These are phyloP conservation scores for Apophysomyces trapeziformis DNA, from an alignment of 371 early-diverging fungal species.

Conservation along the genomic window DNA sequence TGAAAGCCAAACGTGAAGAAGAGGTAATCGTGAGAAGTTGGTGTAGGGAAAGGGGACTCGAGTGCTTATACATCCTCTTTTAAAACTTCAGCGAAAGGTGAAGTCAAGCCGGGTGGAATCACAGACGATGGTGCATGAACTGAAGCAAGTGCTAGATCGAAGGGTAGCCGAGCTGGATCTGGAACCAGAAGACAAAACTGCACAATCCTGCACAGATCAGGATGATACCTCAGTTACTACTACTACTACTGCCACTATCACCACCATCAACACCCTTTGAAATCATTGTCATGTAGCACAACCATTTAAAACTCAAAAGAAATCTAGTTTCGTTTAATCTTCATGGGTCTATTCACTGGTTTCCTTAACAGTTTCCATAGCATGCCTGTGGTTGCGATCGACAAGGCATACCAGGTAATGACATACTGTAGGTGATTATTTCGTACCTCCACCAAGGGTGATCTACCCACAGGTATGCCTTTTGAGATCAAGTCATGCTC, in stretches of 20 bases:
- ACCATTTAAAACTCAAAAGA: not conserved
- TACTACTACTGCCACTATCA: not conserved
- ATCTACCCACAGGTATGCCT: slow-evolving; percentile 76
- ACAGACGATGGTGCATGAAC: slow-evolving; percentile 65
- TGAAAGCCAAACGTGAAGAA: slow-evolving; percentile 52
- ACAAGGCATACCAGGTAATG: slow-evolving; percentile 85
- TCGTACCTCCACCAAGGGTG: slow-evolving; percentile 72
- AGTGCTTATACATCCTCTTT: not conserved
- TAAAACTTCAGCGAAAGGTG: slow-evolving; percentile 32
- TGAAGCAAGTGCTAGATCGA: slow-evolving; percentile 64
- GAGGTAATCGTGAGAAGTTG: slow-evolving; percentile 35
- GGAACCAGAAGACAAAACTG: slow-evolving; percentile 9
- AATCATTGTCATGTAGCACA: not conserved
- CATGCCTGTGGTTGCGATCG: slow-evolving; percentile 72
- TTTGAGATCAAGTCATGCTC: slow-evolving; percentile 56
- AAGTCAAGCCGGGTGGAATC: slow-evolving; percentile 39
- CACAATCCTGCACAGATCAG: not conserved
- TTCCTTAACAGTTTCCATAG: slow-evolving; percentile 57
- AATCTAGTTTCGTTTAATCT: slow-evolving; percentile 33
- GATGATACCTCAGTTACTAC: not conserved
- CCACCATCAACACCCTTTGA: not conserved
- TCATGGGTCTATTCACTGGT: slow-evolving; percentile 42
- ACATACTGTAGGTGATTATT: slow-evolving; percentile 90
- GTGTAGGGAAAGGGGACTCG: too few relatives aligned
- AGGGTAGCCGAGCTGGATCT: slow-evolving; percentile 45